Evolutionary conservation across 139 green algal genomes (phyloP), one percentile per base, ranked within the genome.

Genomic region (Haematococcus sp.): DNA sequence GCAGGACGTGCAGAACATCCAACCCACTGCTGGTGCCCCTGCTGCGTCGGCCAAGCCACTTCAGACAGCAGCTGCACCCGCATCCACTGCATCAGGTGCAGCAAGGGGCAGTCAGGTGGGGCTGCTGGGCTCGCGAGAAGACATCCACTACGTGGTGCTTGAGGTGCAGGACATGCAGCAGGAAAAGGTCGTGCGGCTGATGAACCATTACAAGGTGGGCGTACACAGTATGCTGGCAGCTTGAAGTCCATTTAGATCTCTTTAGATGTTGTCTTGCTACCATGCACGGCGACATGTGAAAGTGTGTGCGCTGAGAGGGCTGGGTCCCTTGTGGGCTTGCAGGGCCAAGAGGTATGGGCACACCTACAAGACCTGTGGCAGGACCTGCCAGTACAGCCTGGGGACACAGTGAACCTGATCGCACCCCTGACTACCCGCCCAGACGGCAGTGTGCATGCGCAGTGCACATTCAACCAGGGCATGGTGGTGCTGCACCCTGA

Each of bases 401-500:
- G 87, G 2, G 88, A 94, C 67, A 51, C 60, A 22, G 81, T 91
- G 33, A 93, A 95, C 68, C 40, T 96, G 34, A 68, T 93, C 9
- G 73, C 64, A 2, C 34, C 31, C 17, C 16, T 60, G 11, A 27
- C 3, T 25, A 52, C 43, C 11, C 51, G 30, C n/a, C 34, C 2
- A 7, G 40, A 68, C 2, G 35, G 56, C 25, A 34, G 15, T 9
- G 25, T 32, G 0, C 55, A 74, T 15, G 52, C 35, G 4, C 68
- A 25, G 31, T 74, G 77, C 7, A 55, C 60, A 25, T 61, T 51
- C 20, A 54, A 34, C 0, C 33, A 80, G 32, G 90, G 88, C 3
- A 58, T 92, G 31, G 25, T 94, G 2, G 71, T 96, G 15, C 68
- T 92, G 74, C 89, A 93, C 74, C 91, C 91, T 16, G 90, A 96